Conservation (phyloP, 352 stramenopile species). For the Plasmopara viticola region DNA sequence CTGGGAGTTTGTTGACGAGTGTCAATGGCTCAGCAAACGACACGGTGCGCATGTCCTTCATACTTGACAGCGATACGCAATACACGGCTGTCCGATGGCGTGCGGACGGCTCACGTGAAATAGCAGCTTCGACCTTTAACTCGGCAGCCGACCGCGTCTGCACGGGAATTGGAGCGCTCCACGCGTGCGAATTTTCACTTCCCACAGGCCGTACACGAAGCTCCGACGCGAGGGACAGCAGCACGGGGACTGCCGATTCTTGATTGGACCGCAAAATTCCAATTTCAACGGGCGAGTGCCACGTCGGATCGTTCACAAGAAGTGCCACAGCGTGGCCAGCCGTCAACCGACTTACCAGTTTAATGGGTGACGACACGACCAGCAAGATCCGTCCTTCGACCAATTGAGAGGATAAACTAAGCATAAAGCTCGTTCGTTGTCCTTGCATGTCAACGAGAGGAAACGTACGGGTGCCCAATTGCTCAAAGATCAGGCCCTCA, state of each 20-base stretch:
- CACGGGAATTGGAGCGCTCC: slow-evolving; percentile 73
- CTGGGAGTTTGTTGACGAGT: slow-evolving; percentile 76
- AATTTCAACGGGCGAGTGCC: slow-evolving; percentile 65
- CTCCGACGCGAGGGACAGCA: slow-evolving; percentile 62
- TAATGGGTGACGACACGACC: slow-evolving; percentile 73
- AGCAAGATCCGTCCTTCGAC: slow-evolving; percentile 76
- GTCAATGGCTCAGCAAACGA: slow-evolving; percentile 61
- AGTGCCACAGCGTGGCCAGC: slow-evolving; percentile 55
- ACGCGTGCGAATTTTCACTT: slow-evolving; percentile 36
- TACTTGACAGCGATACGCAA: slow-evolving; percentile 53
- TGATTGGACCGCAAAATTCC: slow-evolving; percentile 46
- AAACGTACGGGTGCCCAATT: slow-evolving; percentile 60
- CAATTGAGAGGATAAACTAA: slow-evolving; percentile 62
- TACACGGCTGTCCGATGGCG: slow-evolving; percentile 47
- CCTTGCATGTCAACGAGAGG: slow-evolving; percentile 47
- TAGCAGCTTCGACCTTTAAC: slow-evolving; percentile 55
- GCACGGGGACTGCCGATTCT: slow-evolving; percentile 63
- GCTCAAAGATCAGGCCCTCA: slow-evolving; percentile 78
- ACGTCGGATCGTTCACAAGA: slow-evolving; percentile 77
- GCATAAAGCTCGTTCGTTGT: slow-evolving; percentile 44
- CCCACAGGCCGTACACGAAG: slow-evolving; percentile 53
- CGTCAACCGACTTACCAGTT: slow-evolving; percentile 60
- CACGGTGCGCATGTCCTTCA: slow-evolving; percentile 62
- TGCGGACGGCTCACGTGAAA: slow-evolving; percentile 11
- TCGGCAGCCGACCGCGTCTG: slow-evolving; percentile 56